phyloP scores from a whole-genome alignment of 1,284 basidiomycete genomes.

The Ceratobasidium theobromae region DNA sequence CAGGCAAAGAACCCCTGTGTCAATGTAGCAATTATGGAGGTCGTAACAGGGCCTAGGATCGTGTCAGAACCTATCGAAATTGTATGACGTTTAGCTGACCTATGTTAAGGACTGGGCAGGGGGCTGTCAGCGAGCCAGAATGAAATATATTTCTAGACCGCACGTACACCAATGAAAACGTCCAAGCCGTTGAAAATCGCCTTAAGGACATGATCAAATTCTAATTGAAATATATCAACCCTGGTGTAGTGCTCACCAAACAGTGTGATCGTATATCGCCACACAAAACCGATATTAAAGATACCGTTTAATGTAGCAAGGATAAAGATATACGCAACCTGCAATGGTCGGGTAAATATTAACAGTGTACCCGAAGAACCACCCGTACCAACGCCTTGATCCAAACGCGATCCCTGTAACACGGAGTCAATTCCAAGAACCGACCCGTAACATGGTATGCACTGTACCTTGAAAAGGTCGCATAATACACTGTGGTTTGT shows the following conservation, averaged over 20 bases:
- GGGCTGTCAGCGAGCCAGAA: not conserved
- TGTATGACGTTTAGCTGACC: not conserved
- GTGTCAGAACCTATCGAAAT: not conserved
- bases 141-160: not conserved
- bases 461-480: conserved; percentile 9
- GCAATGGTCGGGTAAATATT: not conserved
- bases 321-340: conserved; percentile 19
- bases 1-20: conserved; percentile 32
- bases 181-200: not conserved
- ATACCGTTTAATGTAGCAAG: conserved; percentile 16
- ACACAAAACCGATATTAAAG: conserved; percentile 19
- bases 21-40: conserved; percentile 26
- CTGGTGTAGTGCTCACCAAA: conserved; percentile 22
- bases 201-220: not conserved
- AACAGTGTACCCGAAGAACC: not conserved
- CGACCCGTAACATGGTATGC: not conserved
- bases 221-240: not conserved
- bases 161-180: conserved; percentile 17
- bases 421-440: not conserved
- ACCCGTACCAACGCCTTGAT: conserved; percentile 13
- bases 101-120: conserved; percentile 16
- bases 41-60: conserved; percentile 18
- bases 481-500: conserved; percentile 24
- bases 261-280: conserved; percentile 26
- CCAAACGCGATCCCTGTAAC: conserved; percentile 15